phyloP scores from a whole-genome alignment of 257 asterid genomes.

The Solanum dulcamara region DNA sequence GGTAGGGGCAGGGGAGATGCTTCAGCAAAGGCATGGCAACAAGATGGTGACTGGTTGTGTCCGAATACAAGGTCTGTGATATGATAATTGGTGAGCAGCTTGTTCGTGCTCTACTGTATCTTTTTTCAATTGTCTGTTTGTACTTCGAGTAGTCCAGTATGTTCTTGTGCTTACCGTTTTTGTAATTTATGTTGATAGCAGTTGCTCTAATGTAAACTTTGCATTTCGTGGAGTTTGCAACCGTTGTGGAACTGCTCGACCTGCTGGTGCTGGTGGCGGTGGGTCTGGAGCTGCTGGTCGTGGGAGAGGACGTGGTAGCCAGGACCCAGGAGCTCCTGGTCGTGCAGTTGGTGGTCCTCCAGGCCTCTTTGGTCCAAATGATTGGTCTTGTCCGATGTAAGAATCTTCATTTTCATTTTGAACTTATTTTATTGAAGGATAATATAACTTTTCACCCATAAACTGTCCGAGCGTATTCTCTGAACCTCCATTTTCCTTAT shows the following conservation, averaged over 20 bases:
- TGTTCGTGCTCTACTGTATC: slow-evolving; percentile 43
- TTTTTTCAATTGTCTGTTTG: neutral
- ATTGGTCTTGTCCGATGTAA: slow-evolving; percentile 99
- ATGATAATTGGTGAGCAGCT: slow-evolving; percentile 97
- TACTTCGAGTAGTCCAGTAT: neutral
- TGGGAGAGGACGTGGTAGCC: slow-evolving; percentile 77
- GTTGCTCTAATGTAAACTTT: slow-evolving; percentile 96
- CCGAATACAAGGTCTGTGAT: slow-evolving; percentile 99
- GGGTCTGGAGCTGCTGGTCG: slow-evolving; percentile 78
- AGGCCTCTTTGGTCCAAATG: slow-evolving; percentile 97
- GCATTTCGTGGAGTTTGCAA: slow-evolving; percentile 99
- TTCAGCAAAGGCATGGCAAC: slow-evolving; percentile 80
- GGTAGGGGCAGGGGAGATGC: slow-evolving; percentile 88
- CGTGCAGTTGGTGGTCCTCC: slow-evolving; percentile 66
- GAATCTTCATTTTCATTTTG: slow-evolving; percentile 6
- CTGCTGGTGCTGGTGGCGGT: slow-evolving; percentile 76
- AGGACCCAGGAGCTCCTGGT: slow-evolving; percentile 49
- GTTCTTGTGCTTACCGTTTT: slow-evolving; percentile 6
- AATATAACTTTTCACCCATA: neutral
- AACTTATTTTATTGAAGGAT: neutral
- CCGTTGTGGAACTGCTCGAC: slow-evolving; percentile 97
- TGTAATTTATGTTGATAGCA: slow-evolving; percentile 33
- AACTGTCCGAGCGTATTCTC: neutral
- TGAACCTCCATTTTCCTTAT: neutral
- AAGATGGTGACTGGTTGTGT: slow-evolving; percentile 96